Evolutionary conservation across 768 basidiomycete genomes (phyloP).

Genomic region (Lentinula lateritia): DNA sequence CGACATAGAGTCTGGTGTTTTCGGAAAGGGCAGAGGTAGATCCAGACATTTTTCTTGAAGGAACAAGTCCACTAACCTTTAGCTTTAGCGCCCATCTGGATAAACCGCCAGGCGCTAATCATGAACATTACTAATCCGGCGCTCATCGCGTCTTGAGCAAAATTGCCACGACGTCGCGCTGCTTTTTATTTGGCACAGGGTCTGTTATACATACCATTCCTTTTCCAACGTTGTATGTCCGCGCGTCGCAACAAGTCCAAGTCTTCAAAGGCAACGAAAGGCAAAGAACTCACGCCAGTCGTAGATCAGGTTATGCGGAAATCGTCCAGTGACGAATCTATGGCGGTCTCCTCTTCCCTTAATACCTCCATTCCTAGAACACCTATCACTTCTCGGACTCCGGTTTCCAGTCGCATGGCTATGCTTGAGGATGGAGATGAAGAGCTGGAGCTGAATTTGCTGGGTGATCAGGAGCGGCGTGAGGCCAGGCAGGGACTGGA

Average conservation of each 20-base stretch:
- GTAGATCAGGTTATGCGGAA: slow-evolving; percentile 34
- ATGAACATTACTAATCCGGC: not conserved
- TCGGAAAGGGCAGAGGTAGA: no score
- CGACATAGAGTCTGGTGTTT: no score
- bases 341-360: slow-evolving; percentile 53
- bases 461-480: slow-evolving; percentile 51
- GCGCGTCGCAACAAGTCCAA: slow-evolving; percentile 17
- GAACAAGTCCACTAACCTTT: no score
- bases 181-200: not conserved
- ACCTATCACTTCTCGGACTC: slow-evolving; percentile 30
- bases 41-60: no score
- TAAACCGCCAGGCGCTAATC: not conserved
- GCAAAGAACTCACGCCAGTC: not conserved
- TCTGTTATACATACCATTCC: not conserved
- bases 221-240: slow-evolving; percentile 20
- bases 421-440: slow-evolving; percentile 34
- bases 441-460: slow-evolving; percentile 56
- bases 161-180: not conserved
- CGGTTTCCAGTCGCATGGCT: slow-evolving; percentile 24
- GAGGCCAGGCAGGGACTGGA: slow-evolving; percentile 40
- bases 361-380: slow-evolving; percentile 56
- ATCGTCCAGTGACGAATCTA: slow-evolving; percentile 31
- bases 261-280: not conserved
- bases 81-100: not conserved
- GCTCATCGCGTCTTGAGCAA: not conserved